Conservation (phyloP, 2,329 filamentous ascomycete species). For the Trichophyton benhamiae region DNA sequence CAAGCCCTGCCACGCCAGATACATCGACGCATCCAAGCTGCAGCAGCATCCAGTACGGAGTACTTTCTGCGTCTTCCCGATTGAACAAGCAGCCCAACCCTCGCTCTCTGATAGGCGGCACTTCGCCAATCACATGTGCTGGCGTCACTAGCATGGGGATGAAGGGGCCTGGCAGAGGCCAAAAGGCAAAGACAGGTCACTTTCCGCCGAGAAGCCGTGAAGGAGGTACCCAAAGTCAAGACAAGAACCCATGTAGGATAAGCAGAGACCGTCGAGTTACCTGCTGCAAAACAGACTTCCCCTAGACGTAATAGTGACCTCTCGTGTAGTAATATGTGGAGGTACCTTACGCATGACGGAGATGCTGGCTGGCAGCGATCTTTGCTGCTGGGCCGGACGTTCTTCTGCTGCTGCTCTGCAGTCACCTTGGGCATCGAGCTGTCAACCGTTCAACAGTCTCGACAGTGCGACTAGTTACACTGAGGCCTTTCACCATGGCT, state of each 20-base stretch:
- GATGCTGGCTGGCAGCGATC: background rate
- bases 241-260: too few relatives aligned
- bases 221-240: background rate
- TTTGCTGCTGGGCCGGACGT: background rate
- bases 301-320: background rate
- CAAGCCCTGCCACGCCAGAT: background rate
- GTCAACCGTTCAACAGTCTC: background rate
- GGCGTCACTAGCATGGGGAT: background rate
- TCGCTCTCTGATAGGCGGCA: background rate
- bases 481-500: background rate
- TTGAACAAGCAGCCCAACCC: background rate
- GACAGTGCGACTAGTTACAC: background rate
- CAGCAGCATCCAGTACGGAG: background rate
- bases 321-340: background rate
- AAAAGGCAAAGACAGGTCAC: background rate
- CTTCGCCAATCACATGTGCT: background rate
- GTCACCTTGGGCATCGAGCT: background rate
- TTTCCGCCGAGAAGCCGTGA: background rate
- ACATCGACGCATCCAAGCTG: background rate
- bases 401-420: background rate
- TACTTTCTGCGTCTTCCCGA: background rate
- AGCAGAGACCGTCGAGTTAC: too few relatives aligned
- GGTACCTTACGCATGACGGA: constrained; percentile 1
- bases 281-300: background rate
- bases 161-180: background rate